A percentile compares a stretch with the other conserved stretches of the same genome.
These are phyloP conservation scores for Xanthoconium separans DNA, from an alignment of 1,284 basidiomycete genomes.

Conservation along the genomic window DNA sequence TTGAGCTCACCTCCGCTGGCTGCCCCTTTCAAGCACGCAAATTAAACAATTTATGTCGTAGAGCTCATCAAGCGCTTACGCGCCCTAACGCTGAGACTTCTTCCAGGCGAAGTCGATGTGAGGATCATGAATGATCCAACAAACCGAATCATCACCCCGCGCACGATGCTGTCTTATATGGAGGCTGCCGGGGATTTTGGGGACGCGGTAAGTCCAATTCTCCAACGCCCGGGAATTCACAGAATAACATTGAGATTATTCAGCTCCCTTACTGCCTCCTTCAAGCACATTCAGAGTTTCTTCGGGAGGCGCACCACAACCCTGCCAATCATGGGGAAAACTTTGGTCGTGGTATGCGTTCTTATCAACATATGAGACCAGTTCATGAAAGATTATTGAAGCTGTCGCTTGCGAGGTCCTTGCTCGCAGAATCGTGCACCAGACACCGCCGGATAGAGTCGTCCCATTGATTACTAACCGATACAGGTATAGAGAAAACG, in stretches of 20 bases:
- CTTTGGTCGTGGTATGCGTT: slow-evolving; percentile 61
- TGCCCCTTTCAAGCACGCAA: neutral
- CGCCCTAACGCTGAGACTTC: slow-evolving; percentile 71
- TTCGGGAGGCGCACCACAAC: slow-evolving; percentile 70
- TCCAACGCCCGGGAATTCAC: neutral
- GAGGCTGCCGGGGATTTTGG: slow-evolving; percentile 74
- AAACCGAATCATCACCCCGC: slow-evolving; percentile 69
- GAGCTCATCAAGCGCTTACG: slow-evolving; percentile 81
- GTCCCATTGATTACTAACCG: slow-evolving; percentile 75
- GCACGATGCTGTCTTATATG: slow-evolving; percentile 63
- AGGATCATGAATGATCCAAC: slow-evolving; percentile 61
- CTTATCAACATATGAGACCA: neutral
- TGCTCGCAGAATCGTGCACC: slow-evolving; percentile 79
- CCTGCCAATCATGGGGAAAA: slow-evolving; percentile 88
- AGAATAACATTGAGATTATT: neutral
- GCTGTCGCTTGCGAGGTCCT: slow-evolving; percentile 87
- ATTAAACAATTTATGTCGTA: slow-evolving; percentile 29
- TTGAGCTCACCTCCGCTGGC: neutral
- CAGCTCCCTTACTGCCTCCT: slow-evolving; percentile 80
- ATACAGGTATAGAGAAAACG: slow-evolving; percentile 69
- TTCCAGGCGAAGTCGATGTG: slow-evolving; percentile 79
- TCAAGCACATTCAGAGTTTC: slow-evolving; percentile 77
- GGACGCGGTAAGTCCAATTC: slow-evolving; percentile 61
- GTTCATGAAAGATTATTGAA: slow-evolving; percentile 22
- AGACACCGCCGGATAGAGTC: slow-evolving; percentile 60